Base-by-base conservation (phyloP, 306 rosid species). In the Senna tora region DNA sequence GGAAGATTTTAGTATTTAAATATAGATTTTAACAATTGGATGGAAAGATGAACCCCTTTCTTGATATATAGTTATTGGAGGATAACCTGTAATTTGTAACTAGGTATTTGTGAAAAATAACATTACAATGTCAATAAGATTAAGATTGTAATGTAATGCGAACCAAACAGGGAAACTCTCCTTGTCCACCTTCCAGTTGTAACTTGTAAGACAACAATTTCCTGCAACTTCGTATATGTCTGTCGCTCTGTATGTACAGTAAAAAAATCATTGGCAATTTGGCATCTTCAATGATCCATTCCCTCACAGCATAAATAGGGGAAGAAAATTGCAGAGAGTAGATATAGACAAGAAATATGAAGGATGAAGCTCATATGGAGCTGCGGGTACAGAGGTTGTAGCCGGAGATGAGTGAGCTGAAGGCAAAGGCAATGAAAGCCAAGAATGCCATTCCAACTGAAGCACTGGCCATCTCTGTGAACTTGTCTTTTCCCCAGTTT, bases 401-500 rank as follows among this genome's bases (percentile, higher is more conserved):
- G 55, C 97, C 96, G 8, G 99, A 95, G 68, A 95, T 78, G 17
- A 95, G 83, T 52, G 99, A 89, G 82, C 99, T 92, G 42, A 95
- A 2, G 53, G 99, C 95, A 58, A 91, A 95, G 64, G 99, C 96
- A 65, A 81, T 39, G 16, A 95, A 95, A 79, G 96, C 99, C 33
- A 95, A 85, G 77, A 95, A 95, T 14, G 99, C 81, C 88, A 95
- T 76, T 58, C 79, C 88, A 36, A 95, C 71, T 0, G 99, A 92
- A 63, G 97, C 99, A 80, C 85, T 95, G 1, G 99, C 99, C 96
- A 85, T 85, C 78, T 82, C 76, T 0, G 99, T 95, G 87, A 95
- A 95, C 81, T 95, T 90, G 17, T 95, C 99, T 75, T 88, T 95
- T 2, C 99, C 99, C 99, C 99, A 95, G 63, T 95, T 95, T 2